phyloP scores from a whole-genome alignment of 139 green algal species.

The Chlorella sp. region DNA sequence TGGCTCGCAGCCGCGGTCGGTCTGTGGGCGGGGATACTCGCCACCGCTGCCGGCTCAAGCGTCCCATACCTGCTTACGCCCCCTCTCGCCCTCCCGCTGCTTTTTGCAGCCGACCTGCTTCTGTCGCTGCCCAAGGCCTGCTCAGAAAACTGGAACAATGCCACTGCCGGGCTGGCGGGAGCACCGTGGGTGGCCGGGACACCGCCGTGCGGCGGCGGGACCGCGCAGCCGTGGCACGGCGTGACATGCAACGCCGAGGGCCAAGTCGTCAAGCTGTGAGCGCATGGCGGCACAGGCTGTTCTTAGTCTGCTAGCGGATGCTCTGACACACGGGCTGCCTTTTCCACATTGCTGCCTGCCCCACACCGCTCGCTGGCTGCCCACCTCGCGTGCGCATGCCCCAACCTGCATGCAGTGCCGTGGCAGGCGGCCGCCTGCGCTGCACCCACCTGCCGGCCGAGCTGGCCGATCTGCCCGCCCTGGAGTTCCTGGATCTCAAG shows the following conservation, averaged over 20 bases:
- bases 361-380: background rate
- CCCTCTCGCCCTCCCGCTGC: background rate
- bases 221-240: background rate
- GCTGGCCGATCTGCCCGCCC: background rate
- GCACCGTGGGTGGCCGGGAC: background rate
- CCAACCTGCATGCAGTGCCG: background rate
- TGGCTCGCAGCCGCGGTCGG: too few relatives aligned
- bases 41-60: too few relatives aligned
- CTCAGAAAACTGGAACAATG: background rate
- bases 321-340: background rate
- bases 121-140: background rate
- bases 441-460: background rate
- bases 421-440: background rate
- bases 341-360: background rate
- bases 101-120: background rate
- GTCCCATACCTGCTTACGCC: background rate
- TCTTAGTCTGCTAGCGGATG: background rate
- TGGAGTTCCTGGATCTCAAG: slow-evolving; percentile 1
- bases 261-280: slow-evolving; percentile 1
- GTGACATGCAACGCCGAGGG: background rate
- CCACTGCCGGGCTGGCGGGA: background rate
- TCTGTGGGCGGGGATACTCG: too few relatives aligned
- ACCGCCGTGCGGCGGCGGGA: background rate
- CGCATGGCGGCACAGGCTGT: background rate
- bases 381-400: background rate